These are phyloP conservation scores for Cyclanthera cordifolia DNA, from an alignment of 306 rosid genomes.

Conservation along the genomic window DNA sequence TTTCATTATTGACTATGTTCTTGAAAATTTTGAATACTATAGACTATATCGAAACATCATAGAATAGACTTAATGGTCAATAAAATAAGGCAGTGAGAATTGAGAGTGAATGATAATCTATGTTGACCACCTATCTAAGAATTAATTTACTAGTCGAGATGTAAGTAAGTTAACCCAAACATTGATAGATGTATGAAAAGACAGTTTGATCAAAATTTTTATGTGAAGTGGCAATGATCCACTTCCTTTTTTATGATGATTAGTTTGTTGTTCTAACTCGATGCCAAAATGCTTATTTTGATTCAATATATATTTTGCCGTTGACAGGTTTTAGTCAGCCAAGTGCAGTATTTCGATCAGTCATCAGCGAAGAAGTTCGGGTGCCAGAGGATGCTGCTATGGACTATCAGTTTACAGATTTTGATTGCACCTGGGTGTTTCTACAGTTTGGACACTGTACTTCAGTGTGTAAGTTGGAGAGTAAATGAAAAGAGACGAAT, in stretches of 20 bases:
- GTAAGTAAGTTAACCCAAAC: too few species aligned
- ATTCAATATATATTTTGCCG: background rate
- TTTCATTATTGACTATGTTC: background rate
- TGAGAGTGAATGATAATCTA: too few species aligned
- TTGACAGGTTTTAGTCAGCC: background rate
- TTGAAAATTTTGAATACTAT: background rate
- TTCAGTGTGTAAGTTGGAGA: background rate
- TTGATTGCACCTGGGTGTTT: background rate
- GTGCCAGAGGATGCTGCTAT: background rate
- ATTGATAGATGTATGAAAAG: too few species aligned
- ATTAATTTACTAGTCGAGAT: too few species aligned
- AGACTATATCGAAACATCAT: background rate
- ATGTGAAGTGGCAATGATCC: background rate
- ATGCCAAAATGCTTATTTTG: background rate
- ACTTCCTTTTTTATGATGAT: background rate
- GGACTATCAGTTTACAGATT: background rate
- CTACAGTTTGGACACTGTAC: background rate
- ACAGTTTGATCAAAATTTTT: background rate
- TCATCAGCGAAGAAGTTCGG: background rate
- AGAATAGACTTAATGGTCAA: too few species aligned
- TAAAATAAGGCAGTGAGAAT: too few species aligned
- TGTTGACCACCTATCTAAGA: too few species aligned
- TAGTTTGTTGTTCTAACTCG: background rate
- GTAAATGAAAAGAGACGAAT: background rate
- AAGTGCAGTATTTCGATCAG: background rate